These are phyloP conservation scores for Lycium ferocissimum DNA, from an alignment of 257 asterid species.

Conservation along the genomic window DNA sequence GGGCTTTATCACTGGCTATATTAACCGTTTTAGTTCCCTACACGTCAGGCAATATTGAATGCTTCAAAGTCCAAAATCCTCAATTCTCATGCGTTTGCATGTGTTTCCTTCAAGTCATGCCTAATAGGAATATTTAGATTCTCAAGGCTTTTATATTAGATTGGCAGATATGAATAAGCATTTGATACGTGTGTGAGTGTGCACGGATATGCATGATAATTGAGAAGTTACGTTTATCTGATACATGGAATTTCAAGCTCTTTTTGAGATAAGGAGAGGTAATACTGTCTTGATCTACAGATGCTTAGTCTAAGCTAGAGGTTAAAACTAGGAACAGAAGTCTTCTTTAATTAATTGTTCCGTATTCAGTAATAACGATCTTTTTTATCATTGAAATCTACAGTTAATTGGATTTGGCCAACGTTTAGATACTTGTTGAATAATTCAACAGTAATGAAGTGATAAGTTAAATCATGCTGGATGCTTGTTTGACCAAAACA, in stretches of 20 bases:
- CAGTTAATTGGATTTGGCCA: background rate
- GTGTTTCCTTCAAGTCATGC: background rate
- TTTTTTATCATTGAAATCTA: background rate
- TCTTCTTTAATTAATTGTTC: too few species aligned
- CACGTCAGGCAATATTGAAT: background rate
- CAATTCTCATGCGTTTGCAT: background rate
- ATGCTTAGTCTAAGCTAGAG: background rate
- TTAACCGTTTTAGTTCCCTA: background rate
- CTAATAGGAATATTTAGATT: too few species aligned
- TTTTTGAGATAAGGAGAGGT: background rate
- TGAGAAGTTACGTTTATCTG: too few species aligned
- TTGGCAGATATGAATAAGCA: too few species aligned
- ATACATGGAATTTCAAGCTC: background rate
- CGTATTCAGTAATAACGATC: background rate
- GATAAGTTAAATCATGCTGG: background rate
- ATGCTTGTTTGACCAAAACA: background rate
- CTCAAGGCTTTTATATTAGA: too few species aligned
- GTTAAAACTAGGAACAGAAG: background rate
- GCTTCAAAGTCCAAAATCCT: background rate
- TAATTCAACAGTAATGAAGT: background rate
- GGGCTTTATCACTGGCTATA: background rate
- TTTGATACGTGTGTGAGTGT: too few species aligned
- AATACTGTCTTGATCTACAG: background rate
- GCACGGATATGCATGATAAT: too few species aligned
- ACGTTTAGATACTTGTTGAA: background rate